Evolutionary conservation across 148 eudicot genomes (phyloP), one percentile per base, ranked within the genome.

Genomic region (Camellia granthamiana): DNA sequence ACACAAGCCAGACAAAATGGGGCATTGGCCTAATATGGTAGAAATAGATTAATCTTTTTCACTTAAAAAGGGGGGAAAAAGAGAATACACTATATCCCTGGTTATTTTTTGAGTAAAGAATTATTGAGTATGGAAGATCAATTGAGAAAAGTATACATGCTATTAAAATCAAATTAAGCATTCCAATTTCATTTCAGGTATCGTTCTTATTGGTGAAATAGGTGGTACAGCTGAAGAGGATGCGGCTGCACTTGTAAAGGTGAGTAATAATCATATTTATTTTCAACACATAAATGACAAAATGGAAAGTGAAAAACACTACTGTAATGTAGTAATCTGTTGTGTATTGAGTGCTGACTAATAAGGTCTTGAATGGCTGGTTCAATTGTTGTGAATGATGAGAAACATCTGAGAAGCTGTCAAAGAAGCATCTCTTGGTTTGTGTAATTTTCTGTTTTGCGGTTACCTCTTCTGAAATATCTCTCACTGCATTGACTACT

Each of bases 161-260:
- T n/a, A 4, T 18, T 60, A 49, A 6, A 68, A 16, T 23, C 38
- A 67, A 65, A 70, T 76, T 69, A 49, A 72, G 62, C 16, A 8
- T 79, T 58, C 21, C 64, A 63, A 30, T 58, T 72, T 6, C 66
- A 42, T 89, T 84, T 78, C 90, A 95, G 99, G 99, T 79, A 93
- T 95, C 76, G 80, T 95, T 82, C 93, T 95, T 77, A 95, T 95
- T 81, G 99, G 99, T 77, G 99, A 95, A 85, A 95, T 95, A 66
- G 99, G 99, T 76, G 99, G 99, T 46, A 95, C 99, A 54, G 99
- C 99, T 62, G 99, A 95, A 89, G 99, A 95, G 89, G 97, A 95
- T 86, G 99, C 97, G 55, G 97, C 99, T 63, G 94, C 99, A 81
- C 86, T 95, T 60, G 91, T 95, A 79, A 93, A 92, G 97, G 99